phyloP scores from a whole-genome alignment of 148 eudicot species.

The Camellia japonica region DNA sequence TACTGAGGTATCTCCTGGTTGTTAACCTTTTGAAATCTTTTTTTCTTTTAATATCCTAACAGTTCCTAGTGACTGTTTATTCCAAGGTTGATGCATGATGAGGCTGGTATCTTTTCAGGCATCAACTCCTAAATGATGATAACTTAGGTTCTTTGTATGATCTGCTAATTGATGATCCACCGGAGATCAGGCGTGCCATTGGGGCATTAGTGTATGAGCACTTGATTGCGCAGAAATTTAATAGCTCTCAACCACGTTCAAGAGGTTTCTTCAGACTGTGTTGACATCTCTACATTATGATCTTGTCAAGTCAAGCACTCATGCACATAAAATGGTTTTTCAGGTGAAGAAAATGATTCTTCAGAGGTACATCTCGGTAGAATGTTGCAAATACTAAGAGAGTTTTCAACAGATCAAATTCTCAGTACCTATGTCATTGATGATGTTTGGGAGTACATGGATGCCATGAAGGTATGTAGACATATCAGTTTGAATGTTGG shows the following conservation, averaged over 20 bases:
- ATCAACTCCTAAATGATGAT: conserved; percentile 80
- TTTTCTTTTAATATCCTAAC: neutral
- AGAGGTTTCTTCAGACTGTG: conserved; percentile 42
- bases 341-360: conserved; percentile 58
- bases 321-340: conserved; percentile 10
- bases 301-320: conserved; percentile 3
- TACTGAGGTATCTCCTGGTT: conserved; percentile 55
- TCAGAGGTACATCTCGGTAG: conserved; percentile 77
- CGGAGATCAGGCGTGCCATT: conserved; percentile 95
- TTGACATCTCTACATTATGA: neutral
- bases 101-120: conserved; percentile 52
- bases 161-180: conserved; percentile 87
- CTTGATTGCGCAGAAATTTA: conserved; percentile 81
- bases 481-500: neutral
- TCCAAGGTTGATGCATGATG: neutral
- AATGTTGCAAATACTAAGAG: conserved; percentile 86
- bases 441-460: conserved; percentile 98
- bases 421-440: conserved; percentile 87
- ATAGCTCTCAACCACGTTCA: conserved; percentile 60
- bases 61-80: conserved; percentile 1
- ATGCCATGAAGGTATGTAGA: conserved; percentile 82
- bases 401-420: conserved; percentile 81
- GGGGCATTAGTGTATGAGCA: conserved; percentile 96
- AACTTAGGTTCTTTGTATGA: conserved; percentile 94
- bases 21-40: neutral